Evolutionary conservation across 441 rosid species (phyloP), one percentile per base, ranked within the genome.

Genomic region (Manihot esculenta): DNA sequence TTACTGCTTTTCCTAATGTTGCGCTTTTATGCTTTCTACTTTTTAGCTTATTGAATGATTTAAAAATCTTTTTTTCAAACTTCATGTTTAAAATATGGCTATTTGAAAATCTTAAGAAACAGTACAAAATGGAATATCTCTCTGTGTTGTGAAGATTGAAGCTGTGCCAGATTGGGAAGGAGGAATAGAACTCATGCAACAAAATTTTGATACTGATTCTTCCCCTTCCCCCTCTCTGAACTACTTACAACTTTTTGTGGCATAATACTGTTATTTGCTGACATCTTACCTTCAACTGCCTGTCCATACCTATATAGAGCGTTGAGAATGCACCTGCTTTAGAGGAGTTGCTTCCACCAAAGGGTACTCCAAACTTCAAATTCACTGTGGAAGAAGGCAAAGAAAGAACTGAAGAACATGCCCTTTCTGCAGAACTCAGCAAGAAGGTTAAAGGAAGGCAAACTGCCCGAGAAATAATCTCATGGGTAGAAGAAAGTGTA

Each of bases 341-440:
- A 73, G 98, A 92, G 81, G 97, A 88, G 81, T 77, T 96, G 85
- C 94, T 96, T 78, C 99, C 99, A 1, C 86, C 95, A 58, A 96
- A 88, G 82, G 89, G 89, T 64, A 78, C 75, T 77, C 87, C 97
- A 67, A 83, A 83, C 82, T 96, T 88, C 82, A 85, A 70, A 65
- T 96, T 92, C 80, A 72, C 78, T 64, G 58, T 67, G 35, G 93
- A 89, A 69, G 96, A 88, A 72, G 97, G 84, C 72, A 80, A 69
- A 72, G 98, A 93, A 79, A 87, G 70, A 80, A 87, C 86, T 65
- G 98, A 89, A 76, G 86, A 79, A 58, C 94, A 89, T 67, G 72
- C 75, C 65, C 86, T 92, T 59, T 94, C 98, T 74, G 85, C 81
- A 6, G 98, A 96, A 72, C 78, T 96, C 76, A 84, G 65, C 80